Evolutionary conservation across 2,329 filamentous ascomycete genomes (phyloP), one percentile per base, ranked within the genome.

Genomic region (Hypoxylon sp.): DNA sequence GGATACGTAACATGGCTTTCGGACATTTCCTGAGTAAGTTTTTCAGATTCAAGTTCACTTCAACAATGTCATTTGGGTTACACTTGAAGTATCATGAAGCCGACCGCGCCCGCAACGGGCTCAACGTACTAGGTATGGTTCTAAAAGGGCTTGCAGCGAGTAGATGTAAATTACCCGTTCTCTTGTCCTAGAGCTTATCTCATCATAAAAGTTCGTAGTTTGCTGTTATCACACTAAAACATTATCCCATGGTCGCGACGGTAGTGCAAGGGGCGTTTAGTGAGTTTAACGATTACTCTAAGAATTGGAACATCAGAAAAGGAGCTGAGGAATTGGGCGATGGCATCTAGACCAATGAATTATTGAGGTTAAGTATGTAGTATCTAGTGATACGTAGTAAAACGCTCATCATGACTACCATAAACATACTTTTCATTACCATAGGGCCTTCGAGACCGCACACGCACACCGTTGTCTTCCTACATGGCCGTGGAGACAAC

Each of bases 401-500:
- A 37, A 35, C 22, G 52, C 39, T 39, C 64, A 70, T 54, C 54
- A 52, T 63, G 51, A 10, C 50, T 53, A 6, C 39, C 8, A 57
- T 46, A 37, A 60, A 35, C 19, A 46, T 62, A 59, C 65, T 50
- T 24, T 60, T 54, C 53, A 62, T 69, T n/a, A 57, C 66, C 26
- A 59, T 64, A 42, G 65, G 24, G n/a, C 65, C 68, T n/a, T 42
- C 55, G n/a, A 13, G 57, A n/a, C 64, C 54, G 17, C 82, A 83
- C 74, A 81, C 81, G 0, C 81, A 84, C 71, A 84, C 82, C 0
- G 76, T 83, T 37, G 73, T 84, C 66, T 84, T 84, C 74, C 75
- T 85, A 1, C 83, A 84, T 71, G 82, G 81, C 24, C 82, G 82
- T n/a, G 82, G 82, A 35, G 82, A 84, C 73, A 80, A 66, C 19